phyloP scores from a whole-genome alignment of 1,284 basidiomycete species.

The Sutorius eximius region DNA sequence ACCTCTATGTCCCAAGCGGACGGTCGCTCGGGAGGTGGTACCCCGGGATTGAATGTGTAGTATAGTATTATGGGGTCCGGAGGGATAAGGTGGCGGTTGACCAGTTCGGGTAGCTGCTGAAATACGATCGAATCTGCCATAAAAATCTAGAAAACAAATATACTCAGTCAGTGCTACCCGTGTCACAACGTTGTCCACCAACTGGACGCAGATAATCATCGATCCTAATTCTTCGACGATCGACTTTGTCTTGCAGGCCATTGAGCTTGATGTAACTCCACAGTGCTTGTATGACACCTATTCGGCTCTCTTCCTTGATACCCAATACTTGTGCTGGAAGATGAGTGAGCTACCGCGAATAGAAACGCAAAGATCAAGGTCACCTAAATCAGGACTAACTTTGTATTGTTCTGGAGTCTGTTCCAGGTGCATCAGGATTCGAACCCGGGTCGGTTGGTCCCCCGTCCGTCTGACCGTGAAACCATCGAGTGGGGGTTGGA shows the following conservation, averaged over 20 bases:
- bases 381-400: slow-evolving; percentile 75
- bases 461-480: slow-evolving; percentile 88
- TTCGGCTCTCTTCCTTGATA: slow-evolving; percentile 83
- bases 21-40: slow-evolving; percentile 60
- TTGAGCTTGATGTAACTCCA: slow-evolving; percentile 94
- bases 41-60: slow-evolving; percentile 66
- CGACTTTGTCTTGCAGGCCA: slow-evolving; percentile 87
- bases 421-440: slow-evolving; percentile 80
- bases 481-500: slow-evolving; percentile 73
- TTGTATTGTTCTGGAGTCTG: slow-evolving; percentile 89
- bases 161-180: neutral
- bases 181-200: slow-evolving; percentile 25
- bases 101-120: slow-evolving; percentile 82
- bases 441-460: slow-evolving; percentile 73
- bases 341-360: slow-evolving; percentile 10
- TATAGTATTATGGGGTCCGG: slow-evolving; percentile 86
- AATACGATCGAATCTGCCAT: slow-evolving; percentile 67
- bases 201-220: slow-evolving; percentile 73
- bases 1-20: slow-evolving; percentile 87
- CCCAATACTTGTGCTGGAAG: slow-evolving; percentile 64
- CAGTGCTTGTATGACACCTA: slow-evolving; percentile 79
- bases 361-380: slow-evolving; percentile 11
- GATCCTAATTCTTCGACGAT: slow-evolving; percentile 75
- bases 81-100: slow-evolving; percentile 77
- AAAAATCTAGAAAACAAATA: slow-evolving; percentile 54